A percentile compares a stretch with the other conserved stretches of the same genome.
phyloP scores from a whole-genome alignment of 2,329 filamentous ascomycete genomes.

The Amphichorda felina region DNA sequence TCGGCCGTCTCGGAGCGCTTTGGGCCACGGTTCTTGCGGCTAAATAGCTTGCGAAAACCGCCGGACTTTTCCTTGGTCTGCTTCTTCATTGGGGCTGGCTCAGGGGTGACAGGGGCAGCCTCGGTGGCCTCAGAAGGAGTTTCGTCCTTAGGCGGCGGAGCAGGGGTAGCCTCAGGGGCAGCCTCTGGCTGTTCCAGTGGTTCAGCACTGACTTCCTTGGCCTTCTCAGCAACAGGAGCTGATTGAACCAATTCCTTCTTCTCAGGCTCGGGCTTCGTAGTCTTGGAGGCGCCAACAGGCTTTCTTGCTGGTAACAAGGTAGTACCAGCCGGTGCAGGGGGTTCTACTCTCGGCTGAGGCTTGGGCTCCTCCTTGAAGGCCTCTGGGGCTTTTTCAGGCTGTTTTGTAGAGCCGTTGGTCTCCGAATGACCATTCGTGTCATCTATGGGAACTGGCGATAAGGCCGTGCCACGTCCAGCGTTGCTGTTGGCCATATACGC shows the following conservation, averaged over 20 bases:
- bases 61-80: conserved; percentile 32
- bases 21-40: conserved; percentile 47
- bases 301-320: not conserved
- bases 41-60: conserved; percentile 55
- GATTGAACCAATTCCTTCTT: not conserved
- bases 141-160: conserved; percentile 12
- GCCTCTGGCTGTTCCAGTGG: conserved; percentile 1
- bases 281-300: not conserved
- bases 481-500: conserved; percentile 70
- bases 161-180: conserved; percentile 1
- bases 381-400: conserved; percentile 19
- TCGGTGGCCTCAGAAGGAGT: conserved; percentile 14
- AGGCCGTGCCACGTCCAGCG: conserved; percentile 52
- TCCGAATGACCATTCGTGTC: conserved; percentile 4
- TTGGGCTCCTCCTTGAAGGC: conserved; percentile 27
- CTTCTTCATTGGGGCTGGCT: conserved; percentile 22
- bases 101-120: not conserved
- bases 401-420: conserved; percentile 5
- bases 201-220: too few relatives aligned
- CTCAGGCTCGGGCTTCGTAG: not conserved
- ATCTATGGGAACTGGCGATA: conserved; percentile 20
- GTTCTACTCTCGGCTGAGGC: conserved; percentile 2
- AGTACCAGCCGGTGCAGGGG: not conserved
- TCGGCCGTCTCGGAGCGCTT: conserved; percentile 42
- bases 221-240: not conserved